Evolutionary conservation across 306 rosid species (phyloP).

Genomic region (Amphicarpaea edgeworthii): DNA sequence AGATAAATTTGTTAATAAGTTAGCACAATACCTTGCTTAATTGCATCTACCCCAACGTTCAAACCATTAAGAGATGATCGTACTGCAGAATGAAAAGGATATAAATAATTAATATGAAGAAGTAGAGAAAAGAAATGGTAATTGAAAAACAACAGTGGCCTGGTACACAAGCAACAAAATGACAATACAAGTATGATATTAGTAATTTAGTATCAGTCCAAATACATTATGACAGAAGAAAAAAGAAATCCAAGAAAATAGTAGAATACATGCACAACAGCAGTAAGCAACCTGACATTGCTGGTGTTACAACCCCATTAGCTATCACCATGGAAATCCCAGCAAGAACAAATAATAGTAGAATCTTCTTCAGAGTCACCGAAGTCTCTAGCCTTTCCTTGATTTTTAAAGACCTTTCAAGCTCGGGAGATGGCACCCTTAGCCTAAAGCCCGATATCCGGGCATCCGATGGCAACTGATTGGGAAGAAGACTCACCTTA

Average conservation of each 20-base stretch:
- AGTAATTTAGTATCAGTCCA: slow-evolving; percentile 9
- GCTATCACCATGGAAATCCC: slow-evolving; percentile 99
- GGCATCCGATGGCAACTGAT: slow-evolving; percentile 95
- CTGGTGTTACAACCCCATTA: slow-evolving; percentile 96
- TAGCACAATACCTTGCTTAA: slow-evolving; percentile 68
- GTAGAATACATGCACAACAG: slow-evolving; percentile 25
- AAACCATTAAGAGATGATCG: slow-evolving; percentile 89
- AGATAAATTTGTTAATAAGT: slow-evolving; percentile 29
- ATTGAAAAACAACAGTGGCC: slow-evolving; percentile 36
- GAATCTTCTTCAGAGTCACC: slow-evolving; percentile 80
- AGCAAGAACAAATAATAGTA: slow-evolving; percentile 88
- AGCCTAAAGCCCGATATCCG: slow-evolving; percentile 96
- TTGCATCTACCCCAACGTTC: slow-evolving; percentile 75
- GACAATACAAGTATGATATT: slow-evolving; percentile 24
- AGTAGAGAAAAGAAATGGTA: slow-evolving; percentile 32
- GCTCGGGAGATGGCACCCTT: slow-evolving; percentile 95
- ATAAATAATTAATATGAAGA: slow-evolving; percentile 43
- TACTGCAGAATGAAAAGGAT: slow-evolving; percentile 62
- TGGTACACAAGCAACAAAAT: slow-evolving; percentile 38
- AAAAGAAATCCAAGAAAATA: slow-evolving; percentile 38
- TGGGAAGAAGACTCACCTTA: slow-evolving; percentile 98
- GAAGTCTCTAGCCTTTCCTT: slow-evolving; percentile 95
- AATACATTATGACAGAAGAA: slow-evolving; percentile 16
- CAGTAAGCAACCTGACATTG: slow-evolving; percentile 76
- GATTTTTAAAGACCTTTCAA: slow-evolving; percentile 93